Base-by-base conservation (phyloP, 2,329 filamentous ascomycete species). In the Penicillium sp. region DNA sequence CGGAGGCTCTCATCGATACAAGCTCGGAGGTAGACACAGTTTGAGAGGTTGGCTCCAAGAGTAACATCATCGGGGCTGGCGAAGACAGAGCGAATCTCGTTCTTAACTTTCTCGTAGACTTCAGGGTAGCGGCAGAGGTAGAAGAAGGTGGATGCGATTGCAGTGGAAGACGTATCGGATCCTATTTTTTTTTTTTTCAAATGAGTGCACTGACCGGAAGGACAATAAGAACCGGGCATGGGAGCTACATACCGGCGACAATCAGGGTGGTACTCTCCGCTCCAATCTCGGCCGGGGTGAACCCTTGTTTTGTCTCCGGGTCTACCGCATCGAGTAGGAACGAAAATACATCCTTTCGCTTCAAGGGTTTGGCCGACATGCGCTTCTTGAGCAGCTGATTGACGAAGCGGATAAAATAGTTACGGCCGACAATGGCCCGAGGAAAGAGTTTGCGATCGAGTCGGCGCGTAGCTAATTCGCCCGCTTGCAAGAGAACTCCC, bases 211-310 rank as follows among this genome's bases (percentile, higher is more conserved):
- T 21, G 18, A 21, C 18, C 18, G 3, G 18, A 21, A 21, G 18
- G 18, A 21, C 18, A 21, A 21, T 21, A 21, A 21, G 18, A 21
- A 2, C 2, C 3, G 18, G 18, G 18, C 18, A 21, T 21, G 18
- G 18, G 18, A 21, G 18, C 18, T 26, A n/a, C 44, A 44, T 62
- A 53, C 72, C 78, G 13, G 78, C 78, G 39, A 79, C 76, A 53
- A 81, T 80, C 23, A 81, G 60, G 2, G 77, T 66, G 48, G 78
- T 76, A 33, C 73, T 77, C 58, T 81, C 79, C 55, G 73, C 74
- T 70, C 75, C 78, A 21, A 81, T 59, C 59, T 81, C 78, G 47
- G 73, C 67, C 65, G 71, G 67, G 57, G 68, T 68, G 66, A 77
- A 72, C 74, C 70, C 34, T 21, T 53, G 21, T 16, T 46, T 34